Evolutionary conservation across 768 basidiomycete genomes (phyloP), one percentile per base, ranked within the genome.

Genomic region (Dioszegia aurantiaca): DNA sequence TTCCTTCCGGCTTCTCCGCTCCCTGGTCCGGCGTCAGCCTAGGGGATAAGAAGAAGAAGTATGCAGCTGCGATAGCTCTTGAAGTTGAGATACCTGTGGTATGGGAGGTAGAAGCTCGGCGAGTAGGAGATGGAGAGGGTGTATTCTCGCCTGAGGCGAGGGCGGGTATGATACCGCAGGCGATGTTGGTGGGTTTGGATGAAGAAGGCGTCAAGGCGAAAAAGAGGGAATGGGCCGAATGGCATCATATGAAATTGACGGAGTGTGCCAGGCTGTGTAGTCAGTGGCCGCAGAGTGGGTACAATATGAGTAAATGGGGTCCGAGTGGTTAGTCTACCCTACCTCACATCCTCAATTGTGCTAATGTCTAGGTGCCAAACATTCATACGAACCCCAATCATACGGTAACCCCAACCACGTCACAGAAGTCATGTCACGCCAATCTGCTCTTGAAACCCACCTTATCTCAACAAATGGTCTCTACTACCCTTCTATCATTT

Each of bases 261-360:
- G 69, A 73, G 48, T 70, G 69, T 41, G 72, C 72, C 3, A 59
- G 67, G 30, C 56, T 75, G 2, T 73, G 74, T 45, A 65, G 62
- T 19, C 74, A 75, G 58, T 73, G 68, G 67, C 74, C 72, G n/a
- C 59, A 68, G 46, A 66, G 63, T 28, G 74, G 70, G 12, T 75
- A 75, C 56, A 72, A 73, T 40, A 33, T 62, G 30, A 46, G 61
- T 10, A 75, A 75, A 45, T 69, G 45, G 43, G 74, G 74, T 28
- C 67, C 68, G 4, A 58, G 64, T 36, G 73, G 73, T 70, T 5
- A 54, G 62, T 58, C 19, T 27, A 17, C 6, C 40, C 14, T 52
- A 42, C 21, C 27, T 46, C 27, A 30, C 31, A 24, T 5, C 5
- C 5, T 21, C 55, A 26, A 19, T 27, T n/a, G 26, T 3, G 52